Conservation (phyloP, 2,329 filamentous ascomycete genomes). For the Aspergillus sclerotialis region DNA sequence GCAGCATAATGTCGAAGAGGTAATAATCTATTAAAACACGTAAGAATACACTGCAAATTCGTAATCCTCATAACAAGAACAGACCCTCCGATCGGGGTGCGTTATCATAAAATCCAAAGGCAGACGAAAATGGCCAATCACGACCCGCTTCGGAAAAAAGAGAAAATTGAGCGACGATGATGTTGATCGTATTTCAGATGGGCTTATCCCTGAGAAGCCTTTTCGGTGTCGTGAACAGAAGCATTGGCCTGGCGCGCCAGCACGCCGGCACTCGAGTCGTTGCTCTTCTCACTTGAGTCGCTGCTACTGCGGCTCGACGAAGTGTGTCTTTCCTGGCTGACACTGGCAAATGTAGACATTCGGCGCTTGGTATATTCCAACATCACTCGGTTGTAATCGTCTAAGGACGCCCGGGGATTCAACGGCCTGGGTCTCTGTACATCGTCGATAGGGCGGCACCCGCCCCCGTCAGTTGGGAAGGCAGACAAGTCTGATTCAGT, state of each 20-base stretch:
- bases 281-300: constrained; percentile 19
- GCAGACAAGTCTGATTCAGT: constrained; percentile 4
- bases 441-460: constrained; percentile 2
- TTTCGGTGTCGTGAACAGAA: no score
- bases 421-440: constrained; percentile 12
- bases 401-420: constrained; percentile 23
- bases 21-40: no score
- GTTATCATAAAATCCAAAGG: no score
- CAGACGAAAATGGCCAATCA: no score
- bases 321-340: constrained; percentile 12
- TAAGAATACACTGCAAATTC: no score
- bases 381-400: constrained; percentile 34
- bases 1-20: no score
- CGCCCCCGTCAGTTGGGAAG: constrained; percentile 13
- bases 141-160: no score
- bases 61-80: no score
- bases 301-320: constrained; percentile 18
- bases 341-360: constrained; percentile 26
- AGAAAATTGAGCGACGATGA: no score
- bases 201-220: no score
- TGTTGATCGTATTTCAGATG: no score
- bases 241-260: constrained; percentile 14
- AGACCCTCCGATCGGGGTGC: no score
- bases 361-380: constrained; percentile 32
- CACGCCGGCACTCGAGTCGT: constrained; percentile 12